Evolutionary conservation across 164 flowering plant genomes (phyloP), one percentile per base, ranked within the genome.

Genomic region (Berberis thunbergii): DNA sequence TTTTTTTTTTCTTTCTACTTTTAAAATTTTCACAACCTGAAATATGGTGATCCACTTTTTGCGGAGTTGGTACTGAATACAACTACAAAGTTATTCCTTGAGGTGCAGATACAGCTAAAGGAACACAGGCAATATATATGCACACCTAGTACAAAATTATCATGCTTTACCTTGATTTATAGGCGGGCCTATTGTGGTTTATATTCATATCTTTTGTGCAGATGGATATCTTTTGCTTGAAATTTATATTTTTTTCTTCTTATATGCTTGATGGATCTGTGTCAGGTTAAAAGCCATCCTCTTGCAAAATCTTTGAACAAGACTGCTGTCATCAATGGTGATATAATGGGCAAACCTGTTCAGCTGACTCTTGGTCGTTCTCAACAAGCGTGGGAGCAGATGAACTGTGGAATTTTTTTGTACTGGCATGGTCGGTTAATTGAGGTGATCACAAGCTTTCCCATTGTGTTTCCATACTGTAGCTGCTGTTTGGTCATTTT

Each of bases 371-470:
- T 83, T 61, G 89, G 89, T 5, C 75, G 74, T 52, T 65, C 72
- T 74, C 87, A 83, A 61, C 4, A 75, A 44, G 86, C 83, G 63
- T 78, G 80, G 85, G 83, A 85, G 60, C 71, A 54, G 53, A 70
- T 68, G 63, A 83, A 85, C 61, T 67, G 83, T 70, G 89, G 89
- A 69, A 79, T 85, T 4, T 85, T 85, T 66, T 73, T 83, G 60
- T 85, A 83, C 59, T 83, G 90, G 90, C 87, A 83, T 75, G 87
- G 87, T 6, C 84, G 87, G 45, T 66, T 85, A 58, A 80, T 85
- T 70, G 90, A 85, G 84, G 90, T 85, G 55, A 70, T 61, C 38
- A 26, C 26, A 26, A 26, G 26, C 26, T 26, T 26, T 26, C 26
- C 26, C 26, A 26, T 26, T 26, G 26, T 62, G 54, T 52, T 52